A percentile compares a stretch with the other conserved stretches of the same genome.
Conservation (phyloP, 495 filamentous ascomycete species). For the Penicillium canariense region DNA sequence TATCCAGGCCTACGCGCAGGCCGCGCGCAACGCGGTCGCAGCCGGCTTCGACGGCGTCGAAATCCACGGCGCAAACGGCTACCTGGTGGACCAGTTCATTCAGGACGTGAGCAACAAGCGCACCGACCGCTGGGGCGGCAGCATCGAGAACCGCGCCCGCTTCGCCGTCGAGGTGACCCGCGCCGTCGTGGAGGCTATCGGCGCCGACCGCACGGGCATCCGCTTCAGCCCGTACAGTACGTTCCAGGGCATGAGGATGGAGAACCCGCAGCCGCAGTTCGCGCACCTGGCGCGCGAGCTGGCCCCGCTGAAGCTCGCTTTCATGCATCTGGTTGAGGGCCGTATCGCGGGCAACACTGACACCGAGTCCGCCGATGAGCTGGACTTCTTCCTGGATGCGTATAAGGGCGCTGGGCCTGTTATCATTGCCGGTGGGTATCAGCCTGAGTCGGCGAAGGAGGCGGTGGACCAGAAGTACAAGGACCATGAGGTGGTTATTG, state of each 20-base stretch:
- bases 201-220: slow-evolving; percentile 59
- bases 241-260: slow-evolving; percentile 71
- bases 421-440: slow-evolving; percentile 61
- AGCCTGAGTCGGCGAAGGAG: slow-evolving; percentile 42
- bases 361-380: slow-evolving; percentile 37
- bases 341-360: slow-evolving; percentile 48
- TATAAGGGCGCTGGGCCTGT: slow-evolving; percentile 50
- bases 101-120: slow-evolving; percentile 62
- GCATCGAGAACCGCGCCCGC: slow-evolving; percentile 64
- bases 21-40: slow-evolving; percentile 59
- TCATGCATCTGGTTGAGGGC: slow-evolving; percentile 62
- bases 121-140: slow-evolving; percentile 68
- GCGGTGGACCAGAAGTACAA: slow-evolving; percentile 54
- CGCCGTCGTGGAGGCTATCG: slow-evolving; percentile 62
- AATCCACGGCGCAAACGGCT: slow-evolving; percentile 72
- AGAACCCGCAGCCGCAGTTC: slow-evolving; percentile 62
- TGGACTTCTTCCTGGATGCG: slow-evolving; percentile 49
- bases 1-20: slow-evolving; percentile 57
- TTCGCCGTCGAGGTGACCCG: slow-evolving; percentile 64
- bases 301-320: slow-evolving; percentile 58
- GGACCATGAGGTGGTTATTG: slow-evolving; percentile 51
- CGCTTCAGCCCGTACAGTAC: slow-evolving; percentile 61
- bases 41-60: slow-evolving; percentile 80
- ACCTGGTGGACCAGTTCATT: slow-evolving; percentile 71
- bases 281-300: slow-evolving; percentile 52